phyloP scores from a whole-genome alignment of 2,329 filamentous ascomycete genomes.

The Dryadomyces quercus-mongolicae region DNA sequence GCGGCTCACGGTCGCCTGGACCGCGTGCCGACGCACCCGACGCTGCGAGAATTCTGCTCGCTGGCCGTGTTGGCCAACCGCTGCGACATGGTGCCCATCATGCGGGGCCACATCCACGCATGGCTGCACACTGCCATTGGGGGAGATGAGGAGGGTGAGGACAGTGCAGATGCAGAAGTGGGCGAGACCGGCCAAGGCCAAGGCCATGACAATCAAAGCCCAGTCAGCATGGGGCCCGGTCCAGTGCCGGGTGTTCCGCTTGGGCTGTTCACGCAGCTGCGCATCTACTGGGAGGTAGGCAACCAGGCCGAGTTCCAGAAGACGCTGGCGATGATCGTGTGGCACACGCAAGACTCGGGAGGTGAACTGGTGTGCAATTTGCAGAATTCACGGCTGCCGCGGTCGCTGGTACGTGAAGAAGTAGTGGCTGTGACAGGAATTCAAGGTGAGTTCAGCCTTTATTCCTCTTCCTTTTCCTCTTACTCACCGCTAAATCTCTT shows the following conservation, averaged over 20 bases:
- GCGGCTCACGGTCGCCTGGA: conserved; percentile 5
- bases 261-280: conserved; percentile 2
- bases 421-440: conserved; percentile 1
- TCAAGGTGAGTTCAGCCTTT: background rate
- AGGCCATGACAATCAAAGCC: background rate
- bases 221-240: too few species aligned
- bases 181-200: background rate
- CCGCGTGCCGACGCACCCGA: conserved; percentile 3
- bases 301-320: conserved; percentile 2
- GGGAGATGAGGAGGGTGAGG: background rate
- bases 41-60: conserved; percentile 2
- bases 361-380: conserved; percentile 1
- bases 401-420: conserved; percentile 1
- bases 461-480: background rate
- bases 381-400: background rate
- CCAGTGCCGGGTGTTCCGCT: background rate
- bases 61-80: conserved; percentile 4
- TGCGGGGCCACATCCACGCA: conserved; percentile 3
- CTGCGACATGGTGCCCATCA: conserved; percentile 4
- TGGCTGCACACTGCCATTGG: conserved; percentile 1
- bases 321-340: background rate
- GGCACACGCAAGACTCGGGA: conserved; percentile 1
- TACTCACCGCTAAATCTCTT: background rate
- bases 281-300: conserved; percentile 8
- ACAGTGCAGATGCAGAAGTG: background rate